A percentile compares a stretch with the other conserved stretches of the same genome.
phyloP scores from a whole-genome alignment of 352 stramenopile genomes.

The Phytopythium cucurbitacearum region DNA sequence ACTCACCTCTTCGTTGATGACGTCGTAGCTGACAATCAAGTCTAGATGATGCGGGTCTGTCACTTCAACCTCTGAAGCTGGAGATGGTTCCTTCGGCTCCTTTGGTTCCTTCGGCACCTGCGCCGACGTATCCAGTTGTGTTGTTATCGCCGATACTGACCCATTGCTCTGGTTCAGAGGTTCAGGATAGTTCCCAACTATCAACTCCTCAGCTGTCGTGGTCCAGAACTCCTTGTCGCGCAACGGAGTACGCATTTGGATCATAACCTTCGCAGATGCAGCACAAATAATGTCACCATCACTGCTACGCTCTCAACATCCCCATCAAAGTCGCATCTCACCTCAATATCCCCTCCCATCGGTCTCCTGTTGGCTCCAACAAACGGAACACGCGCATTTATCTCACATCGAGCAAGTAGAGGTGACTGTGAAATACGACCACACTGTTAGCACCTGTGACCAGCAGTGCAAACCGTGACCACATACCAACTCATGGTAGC shows the following conservation, averaged over 20 bases:
- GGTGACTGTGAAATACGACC: constrained; percentile 21
- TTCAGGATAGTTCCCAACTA: constrained; percentile 50
- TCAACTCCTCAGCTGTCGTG: constrained; percentile 41
- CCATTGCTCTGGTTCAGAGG: constrained; percentile 5
- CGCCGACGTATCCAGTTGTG: constrained; percentile 1
- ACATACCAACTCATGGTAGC: constrained; percentile 61
- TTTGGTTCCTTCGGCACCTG: constrained; percentile 13
- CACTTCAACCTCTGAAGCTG: neutral
- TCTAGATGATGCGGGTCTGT: constrained; percentile 58
- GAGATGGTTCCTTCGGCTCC: constrained; percentile 7
- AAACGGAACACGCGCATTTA: constrained; percentile 51
- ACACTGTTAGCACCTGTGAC: constrained; percentile 2
- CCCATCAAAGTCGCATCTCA: constrained; percentile 9
- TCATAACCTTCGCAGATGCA: constrained; percentile 30
- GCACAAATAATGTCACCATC: constrained; percentile 2
- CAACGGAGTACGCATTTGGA: constrained; percentile 52
- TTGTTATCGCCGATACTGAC: neutral
- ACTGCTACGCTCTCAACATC: constrained; percentile 2
- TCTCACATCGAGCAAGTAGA: constrained; percentile 44
- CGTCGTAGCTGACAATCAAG: constrained; percentile 81
- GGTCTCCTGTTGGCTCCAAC: constrained; percentile 68
- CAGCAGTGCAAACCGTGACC: neutral
- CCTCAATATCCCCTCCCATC: constrained; percentile 59
- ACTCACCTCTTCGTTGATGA: constrained; percentile 78
- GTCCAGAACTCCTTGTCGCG: constrained; percentile 53